A percentile compares a stretch with the other conserved stretches of the same genome.
Evolutionary conservation across 2,329 filamentous ascomycete species (phyloP).

Genomic region (Incumbomyces lentus): DNA sequence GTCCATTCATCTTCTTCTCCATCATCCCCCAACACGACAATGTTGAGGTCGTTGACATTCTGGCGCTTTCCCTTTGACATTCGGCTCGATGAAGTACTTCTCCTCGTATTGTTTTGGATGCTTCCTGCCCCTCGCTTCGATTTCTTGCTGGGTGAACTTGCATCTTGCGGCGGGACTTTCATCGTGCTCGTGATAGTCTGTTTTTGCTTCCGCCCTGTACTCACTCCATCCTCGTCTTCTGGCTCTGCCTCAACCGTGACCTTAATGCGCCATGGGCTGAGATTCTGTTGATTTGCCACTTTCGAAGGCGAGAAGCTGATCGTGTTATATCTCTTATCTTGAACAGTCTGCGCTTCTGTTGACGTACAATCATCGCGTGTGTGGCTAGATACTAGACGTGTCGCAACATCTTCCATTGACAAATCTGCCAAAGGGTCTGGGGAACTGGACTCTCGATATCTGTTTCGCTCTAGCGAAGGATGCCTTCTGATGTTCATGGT

Average conservation of each 20-base stretch:
- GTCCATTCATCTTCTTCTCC: constrained; percentile 18
- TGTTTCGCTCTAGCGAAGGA: constrained; percentile 4
- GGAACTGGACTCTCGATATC: constrained; percentile 16
- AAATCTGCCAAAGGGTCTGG: constrained; percentile 20
- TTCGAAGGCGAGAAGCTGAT: constrained; percentile 3
- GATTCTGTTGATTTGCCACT: constrained; percentile 23
- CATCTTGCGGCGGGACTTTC: constrained; percentile 32
- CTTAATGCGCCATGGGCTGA: constrained; percentile 39
- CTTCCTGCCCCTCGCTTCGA: background rate
- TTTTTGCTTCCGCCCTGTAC: constrained; percentile 15
- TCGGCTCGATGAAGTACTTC: constrained; percentile 13
- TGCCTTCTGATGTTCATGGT: constrained; percentile 3
- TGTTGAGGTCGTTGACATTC: constrained; percentile 20
- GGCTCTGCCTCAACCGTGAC: constrained; percentile 38
- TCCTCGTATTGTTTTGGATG: background rate
- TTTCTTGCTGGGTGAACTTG: constrained; percentile 1
- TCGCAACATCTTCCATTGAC: constrained; percentile 9
- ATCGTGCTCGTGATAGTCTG: constrained; percentile 24
- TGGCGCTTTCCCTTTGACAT: constrained; percentile 10
- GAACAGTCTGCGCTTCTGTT: too few relatives aligned
- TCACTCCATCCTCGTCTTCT: constrained; percentile 30
- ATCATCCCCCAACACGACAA: constrained; percentile 19
- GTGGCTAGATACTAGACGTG: background rate
- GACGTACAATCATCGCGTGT: background rate
- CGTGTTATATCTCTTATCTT: too few relatives aligned